Base-by-base conservation (phyloP, 2,329 filamentous ascomycete species). In the Kalaharituber pfeilii region DNA sequence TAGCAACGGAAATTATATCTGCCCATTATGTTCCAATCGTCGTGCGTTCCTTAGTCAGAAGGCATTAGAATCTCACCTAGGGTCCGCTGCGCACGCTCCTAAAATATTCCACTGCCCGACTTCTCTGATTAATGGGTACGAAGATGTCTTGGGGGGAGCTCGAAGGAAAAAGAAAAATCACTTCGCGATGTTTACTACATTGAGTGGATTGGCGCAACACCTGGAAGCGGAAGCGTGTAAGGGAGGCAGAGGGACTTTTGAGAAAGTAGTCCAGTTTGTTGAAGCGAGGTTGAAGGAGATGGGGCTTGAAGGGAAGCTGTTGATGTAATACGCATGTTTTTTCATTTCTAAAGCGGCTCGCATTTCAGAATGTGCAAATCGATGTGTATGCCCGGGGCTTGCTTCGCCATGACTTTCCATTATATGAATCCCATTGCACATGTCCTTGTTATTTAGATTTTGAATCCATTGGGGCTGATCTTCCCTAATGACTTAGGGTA, bases 191-290 rank as follows among this genome's bases (percentile, higher is more conserved):
- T 54, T 54, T 30, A 33, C 47, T 20, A 52, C 53, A 5, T 36
- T 54, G 24, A 42, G 49, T 36, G 53, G 53, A 28, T 7, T 54
- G 49, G 49, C 45, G 27, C 2, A 2, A 49, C 53, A 54, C 26
- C 13, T 54, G 53, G 53, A 54, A 30, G 39, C 27, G 26, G 53
- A 44, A 5, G 53, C 53, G 49, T 53, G 52, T 50, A 53, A 53
- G 24, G 49, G 53, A 3, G 53, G 53, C 8, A 26, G 18, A 18
- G 49, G 15, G 24, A 25, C 27, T n/a, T 44, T 54, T 27, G 22
- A 39, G 49, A 42, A 13, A 33, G 53, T 44, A 18, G 50, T 54
- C 30, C 20, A 11, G 53, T 52, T 53, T 42, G 49, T 54, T 13
- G 53, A 54, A 28, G 53, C 25, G 53, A 51, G 52, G 45, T 36